Base-by-base conservation (phyloP, 495 filamentous ascomycete genomes). In the Staphylotrichum longicolle region DNA sequence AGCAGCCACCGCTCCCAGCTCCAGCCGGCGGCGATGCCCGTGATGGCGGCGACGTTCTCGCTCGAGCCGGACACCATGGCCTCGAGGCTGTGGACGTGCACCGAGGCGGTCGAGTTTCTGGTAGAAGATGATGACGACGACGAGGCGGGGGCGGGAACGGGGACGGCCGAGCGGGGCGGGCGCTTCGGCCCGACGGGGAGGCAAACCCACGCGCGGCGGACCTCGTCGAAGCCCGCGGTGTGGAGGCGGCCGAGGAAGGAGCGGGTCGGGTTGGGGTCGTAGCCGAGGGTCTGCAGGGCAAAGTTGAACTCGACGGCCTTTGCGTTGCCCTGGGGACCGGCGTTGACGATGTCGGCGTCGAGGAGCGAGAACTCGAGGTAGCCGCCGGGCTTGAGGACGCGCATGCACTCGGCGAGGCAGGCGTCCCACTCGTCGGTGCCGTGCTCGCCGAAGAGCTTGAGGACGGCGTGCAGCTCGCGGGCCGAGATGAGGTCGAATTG, bases 1-100 rank as follows among this genome's bases (percentile, higher is more conserved):
- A 97, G 70, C 74, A 97, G 82, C 94, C 94, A 98, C 73, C 90
- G 88, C 82, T 98, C 94, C 93, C 93, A 98, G 66, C 87, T 83
- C 91, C 93, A 96, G 33, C 87, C 85, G 11, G 92, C 94, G 5
- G 96, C 84, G 15, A 97, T 68, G 6, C 91, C 91, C 1, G 91
- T 86, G 52, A 96, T 78, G 60, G 80, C 85, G 2, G 91, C 90
- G 27, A 84, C 84, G 65, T 88, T 85, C 30, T 85, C 84, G 1
- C 89, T 89, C 53, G 85, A 89, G 3, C 91, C 93, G 27, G 75
- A 75, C 5, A 90, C 80, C 44, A 87, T 86, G 6, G 83, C 86
- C 63, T 87, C 85, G 50, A 89, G 81, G 50, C 83, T 83, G 55
- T 82, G 82, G 35, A 82, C 77, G 47, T 70, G 66, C 34, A 70